Percentiles rank a stretch among this genome's conserved stretches.
These are phyloP conservation scores for Klebsormidium nitens DNA, from an alignment of 139 green algal genomes.

Conservation along the genomic window DNA sequence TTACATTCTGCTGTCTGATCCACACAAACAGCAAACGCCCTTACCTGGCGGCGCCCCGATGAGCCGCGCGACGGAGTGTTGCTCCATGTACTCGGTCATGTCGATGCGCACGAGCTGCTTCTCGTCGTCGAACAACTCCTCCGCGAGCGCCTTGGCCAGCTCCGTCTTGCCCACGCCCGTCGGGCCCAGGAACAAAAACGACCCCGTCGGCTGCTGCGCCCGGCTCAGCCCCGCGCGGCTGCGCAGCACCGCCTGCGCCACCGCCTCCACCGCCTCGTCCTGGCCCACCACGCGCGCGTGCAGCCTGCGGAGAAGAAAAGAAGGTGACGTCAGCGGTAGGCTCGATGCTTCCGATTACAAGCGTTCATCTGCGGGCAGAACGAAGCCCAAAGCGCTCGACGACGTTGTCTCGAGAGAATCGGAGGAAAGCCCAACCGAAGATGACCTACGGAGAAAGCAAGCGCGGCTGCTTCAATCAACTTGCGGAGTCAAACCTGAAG, in stretches of 20 bases:
- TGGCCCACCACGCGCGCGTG: conserved; percentile 68
- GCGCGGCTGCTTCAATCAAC: too few relatives aligned
- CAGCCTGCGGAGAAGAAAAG: too few relatives aligned
- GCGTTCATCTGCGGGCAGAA: too few relatives aligned
- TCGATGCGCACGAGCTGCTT: conserved; percentile 67
- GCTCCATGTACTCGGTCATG: conserved; percentile 65
- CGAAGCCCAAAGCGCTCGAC: too few relatives aligned
- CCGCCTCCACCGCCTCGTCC: conserved; percentile 76
- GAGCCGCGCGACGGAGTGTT: conserved; percentile 66
- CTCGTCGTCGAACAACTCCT: conserved; percentile 79
- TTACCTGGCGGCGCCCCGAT: conserved; percentile 70
- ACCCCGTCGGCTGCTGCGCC: conserved; percentile 42
- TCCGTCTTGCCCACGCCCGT: conserved; percentile 80
- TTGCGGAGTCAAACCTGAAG: too few relatives aligned
- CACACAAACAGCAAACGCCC: too few relatives aligned
- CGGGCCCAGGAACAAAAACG: conserved; percentile 90
- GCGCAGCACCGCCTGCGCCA: conserved; percentile 87
- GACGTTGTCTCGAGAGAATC: too few relatives aligned
- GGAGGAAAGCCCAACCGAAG: too few relatives aligned
- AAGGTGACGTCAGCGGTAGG: too few relatives aligned
- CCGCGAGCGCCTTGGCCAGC: conserved; percentile 72
- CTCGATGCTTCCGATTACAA: too few relatives aligned
- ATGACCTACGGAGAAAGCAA: too few relatives aligned
- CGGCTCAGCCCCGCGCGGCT: conserved; percentile 61
- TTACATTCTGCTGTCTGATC: too few relatives aligned